Conservation (phyloP, 352 stramenopile species). For the Phytophthora pinifolia region DNA sequence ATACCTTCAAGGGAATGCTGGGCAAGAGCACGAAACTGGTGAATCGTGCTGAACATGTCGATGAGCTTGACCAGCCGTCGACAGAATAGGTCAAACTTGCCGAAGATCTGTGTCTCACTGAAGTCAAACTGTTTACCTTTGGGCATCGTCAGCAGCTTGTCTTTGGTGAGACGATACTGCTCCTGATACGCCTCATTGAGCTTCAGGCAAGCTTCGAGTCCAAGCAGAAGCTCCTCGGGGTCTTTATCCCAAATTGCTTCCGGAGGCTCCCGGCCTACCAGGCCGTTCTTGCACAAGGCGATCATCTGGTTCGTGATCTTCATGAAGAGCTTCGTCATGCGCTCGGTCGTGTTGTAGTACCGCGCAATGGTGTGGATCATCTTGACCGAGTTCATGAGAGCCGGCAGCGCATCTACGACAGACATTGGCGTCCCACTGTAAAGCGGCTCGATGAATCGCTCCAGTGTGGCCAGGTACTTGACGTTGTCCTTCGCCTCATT, state of each 20-base stretch:
- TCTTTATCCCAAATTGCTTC: conserved; percentile 82
- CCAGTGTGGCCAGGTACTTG: conserved; percentile 82
- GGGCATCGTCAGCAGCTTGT: conserved; percentile 87
- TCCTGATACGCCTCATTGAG: conserved; percentile 92
- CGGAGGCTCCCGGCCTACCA: conserved; percentile 53
- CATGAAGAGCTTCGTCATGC: conserved; percentile 91
- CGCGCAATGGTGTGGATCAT: conserved; percentile 91
- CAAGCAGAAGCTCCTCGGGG: conserved; percentile 57
- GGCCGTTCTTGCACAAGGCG: conserved; percentile 66
- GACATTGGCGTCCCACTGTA: conserved; percentile 57
- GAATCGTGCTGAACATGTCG: conserved; percentile 92
- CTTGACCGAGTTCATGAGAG: conserved; percentile 90
- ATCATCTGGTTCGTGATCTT: conserved; percentile 93
- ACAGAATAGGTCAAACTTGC: conserved; percentile 92
- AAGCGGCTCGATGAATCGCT: conserved; percentile 87
- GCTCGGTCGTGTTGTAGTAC: conserved; percentile 90
- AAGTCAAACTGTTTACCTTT: conserved; percentile 93
- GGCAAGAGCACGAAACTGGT: conserved; percentile 89
- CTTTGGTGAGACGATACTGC: conserved; percentile 88
- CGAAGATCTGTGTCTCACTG: conserved; percentile 90
- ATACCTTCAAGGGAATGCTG: conserved; percentile 93
- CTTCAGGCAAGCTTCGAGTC: conserved; percentile 79
- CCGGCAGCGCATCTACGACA: conserved; percentile 76
- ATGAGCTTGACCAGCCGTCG: conserved; percentile 89
- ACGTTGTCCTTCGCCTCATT: conserved; percentile 89